Evolutionary conservation across 805 yeast species (phyloP), one percentile per base, ranked within the genome.

Genomic region (Candida insectorum): DNA sequence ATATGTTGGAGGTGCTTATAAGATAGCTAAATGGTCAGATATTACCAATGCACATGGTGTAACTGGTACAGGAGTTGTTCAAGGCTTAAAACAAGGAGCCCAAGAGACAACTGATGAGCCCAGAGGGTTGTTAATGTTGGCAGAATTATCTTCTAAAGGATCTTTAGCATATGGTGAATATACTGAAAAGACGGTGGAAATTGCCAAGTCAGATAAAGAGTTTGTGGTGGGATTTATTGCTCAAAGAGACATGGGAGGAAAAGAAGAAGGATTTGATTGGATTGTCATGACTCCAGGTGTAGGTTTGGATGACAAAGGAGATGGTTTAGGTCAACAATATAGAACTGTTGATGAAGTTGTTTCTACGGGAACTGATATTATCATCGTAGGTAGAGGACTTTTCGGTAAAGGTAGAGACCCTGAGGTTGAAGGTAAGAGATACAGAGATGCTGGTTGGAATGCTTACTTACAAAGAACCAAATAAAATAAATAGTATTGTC

Each of bases 161-260:
- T 81, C 96, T 0, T 69, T 93, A 40, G 98, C 99, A 0, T 75
- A 79, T 41, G 97, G 97, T 30, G 89, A 81, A 47, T 93, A 93
- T 66, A 85, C 98, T 5, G 62, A 70, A 38, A 74, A 84, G 49
- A 89, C 97, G 1, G 85, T 93, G 12, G 95, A 88, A 20, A 87
- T 93, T 42, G 96, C 95, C 10, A 83, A 85, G 53, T 58, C 79
- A 17, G 95, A 91, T 62, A 81, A 76, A 51, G 88, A 82, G 39
- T 93, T 93, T 63, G 96, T 87, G 19, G 82, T 93, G 62, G 99
- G 99, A 0, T 93, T 91, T 58, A 93, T 93, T 62, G 97, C 98
- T 0, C 97, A 88, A 57, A 75, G 76, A 52, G 80, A 81, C 38
- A 85, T 89, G 85, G 88, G 88, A 18, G 89, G 88, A 11, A 71